Percentiles rank a stretch among this genome's conserved stretches.
Conservation (phyloP, 2,329 filamentous ascomycete species). For the Byssochlamys sp. region DNA sequence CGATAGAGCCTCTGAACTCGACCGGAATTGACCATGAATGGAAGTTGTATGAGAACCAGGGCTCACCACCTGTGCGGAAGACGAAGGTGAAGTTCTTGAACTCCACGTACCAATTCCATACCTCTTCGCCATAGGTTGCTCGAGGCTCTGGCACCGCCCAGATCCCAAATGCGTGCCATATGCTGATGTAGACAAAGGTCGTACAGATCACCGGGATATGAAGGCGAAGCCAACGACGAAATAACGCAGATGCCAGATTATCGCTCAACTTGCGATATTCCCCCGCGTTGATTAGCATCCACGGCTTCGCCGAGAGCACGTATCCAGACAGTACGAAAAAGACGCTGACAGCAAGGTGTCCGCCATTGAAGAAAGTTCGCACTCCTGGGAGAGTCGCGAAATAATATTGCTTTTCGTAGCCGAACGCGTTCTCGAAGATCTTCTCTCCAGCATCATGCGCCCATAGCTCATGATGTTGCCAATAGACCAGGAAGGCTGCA, state of each 20-base stretch:
- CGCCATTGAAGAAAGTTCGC: constrained; percentile 51
- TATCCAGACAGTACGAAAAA: constrained; percentile 48
- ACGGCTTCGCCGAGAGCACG: constrained; percentile 41
- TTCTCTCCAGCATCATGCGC: constrained; percentile 38
- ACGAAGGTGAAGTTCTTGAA: constrained; percentile 62
- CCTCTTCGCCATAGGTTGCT: constrained; percentile 38
- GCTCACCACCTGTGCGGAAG: constrained; percentile 48
- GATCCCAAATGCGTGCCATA: constrained; percentile 46
- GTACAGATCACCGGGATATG: constrained; percentile 46
- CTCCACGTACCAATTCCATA: constrained; percentile 46
- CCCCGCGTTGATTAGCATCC: constrained; percentile 35
- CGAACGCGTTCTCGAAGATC: constrained; percentile 46
- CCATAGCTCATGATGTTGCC: constrained; percentile 53
- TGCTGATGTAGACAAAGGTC: constrained; percentile 45
- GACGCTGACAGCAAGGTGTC: constrained; percentile 49
- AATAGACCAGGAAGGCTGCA: constrained; percentile 57
- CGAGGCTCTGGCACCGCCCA: constrained; percentile 34
- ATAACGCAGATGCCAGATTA: constrained; percentile 40
- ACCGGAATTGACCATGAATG: constrained; percentile 57
- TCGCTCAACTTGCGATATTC: constrained; percentile 33
- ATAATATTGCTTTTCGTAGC: constrained; percentile 33
- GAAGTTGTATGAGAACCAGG: constrained; percentile 50
- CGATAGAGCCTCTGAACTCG: constrained; percentile 55
- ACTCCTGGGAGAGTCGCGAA: constrained; percentile 48
- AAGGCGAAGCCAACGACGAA: constrained; percentile 43